Evolutionary conservation across 2,329 filamentous ascomycete genomes (phyloP), one percentile per base, ranked within the genome.

Genomic region (Monilinia fructigena): DNA sequence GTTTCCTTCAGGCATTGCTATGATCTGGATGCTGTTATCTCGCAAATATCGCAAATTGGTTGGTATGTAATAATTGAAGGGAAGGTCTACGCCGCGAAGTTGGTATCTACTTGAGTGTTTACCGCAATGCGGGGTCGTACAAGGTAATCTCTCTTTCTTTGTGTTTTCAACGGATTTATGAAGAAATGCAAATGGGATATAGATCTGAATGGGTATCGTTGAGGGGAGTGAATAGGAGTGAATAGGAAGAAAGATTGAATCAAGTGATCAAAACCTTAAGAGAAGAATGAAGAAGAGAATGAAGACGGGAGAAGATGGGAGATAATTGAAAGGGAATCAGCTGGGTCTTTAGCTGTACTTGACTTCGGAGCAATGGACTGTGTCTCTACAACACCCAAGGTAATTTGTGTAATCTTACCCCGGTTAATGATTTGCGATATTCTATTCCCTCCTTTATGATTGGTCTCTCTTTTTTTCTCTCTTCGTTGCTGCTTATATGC

Each of bases 1-100:
- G 12, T 63, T 77, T 70, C 75, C 76, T 74, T 79, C 79, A 74
- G 80, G 80, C 83, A 85, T 85, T 68, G 67, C 55, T 68, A 56
- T 61, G 60, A 52, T 47, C 55, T 26, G 16, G 23, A 45, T 18
- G 31, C 47, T 54, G 65, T 48, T 52, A 28, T 63, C 58, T 18
- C 16, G 42, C 5, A 45, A 20, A 6, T 40, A 40, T 42, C 23
- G 12, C 11, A 20, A 35, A 40, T 52, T 48, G 38, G 50, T 52
- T 31, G 35, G 56, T 28, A 54, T n/a, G 38, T 18, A 38, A 50
- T 55, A 16, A 50, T 35, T 40, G 14, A 14, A 55, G 48, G 31
- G 18, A 18, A 42, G 31, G 56, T 42, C 28, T 16, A 40, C n/a
- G 7, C 42, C 7, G 18, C 38, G 50, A 50, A 38, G 56, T 55